Conservation (phyloP, 78 protist species). For the Monosiga brevicollis region DNA sequence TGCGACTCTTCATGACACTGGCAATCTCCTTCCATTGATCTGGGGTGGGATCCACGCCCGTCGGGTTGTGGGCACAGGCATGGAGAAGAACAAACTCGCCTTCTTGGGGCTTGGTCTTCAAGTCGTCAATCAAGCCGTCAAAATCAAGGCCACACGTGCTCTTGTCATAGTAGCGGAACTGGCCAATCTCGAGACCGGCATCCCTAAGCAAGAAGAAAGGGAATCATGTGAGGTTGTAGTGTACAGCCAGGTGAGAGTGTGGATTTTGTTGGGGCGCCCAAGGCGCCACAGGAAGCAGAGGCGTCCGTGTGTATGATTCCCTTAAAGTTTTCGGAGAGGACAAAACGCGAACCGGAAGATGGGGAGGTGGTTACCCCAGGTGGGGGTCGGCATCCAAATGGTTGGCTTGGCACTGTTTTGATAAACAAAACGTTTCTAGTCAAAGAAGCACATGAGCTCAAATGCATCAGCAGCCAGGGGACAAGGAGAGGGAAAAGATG, state of each 20-base stretch:
- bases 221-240: too few relatives aligned
- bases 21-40: constrained; percentile 86
- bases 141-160: constrained; percentile 58
- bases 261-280: too few relatives aligned
- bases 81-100: constrained; percentile 81
- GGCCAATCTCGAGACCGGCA: too few relatives aligned
- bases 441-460: too few relatives aligned
- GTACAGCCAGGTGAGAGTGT: too few relatives aligned
- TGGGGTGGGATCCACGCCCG: constrained; percentile 94
- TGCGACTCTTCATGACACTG: constrained; percentile 18
- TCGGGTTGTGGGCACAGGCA: constrained; percentile 99
- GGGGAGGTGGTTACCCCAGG: constrained; percentile 91
- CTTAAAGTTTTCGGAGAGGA: too few relatives aligned
- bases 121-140: constrained; percentile 72
- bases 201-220: too few relatives aligned
- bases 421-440: too few relatives aligned
- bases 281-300: too few relatives aligned
- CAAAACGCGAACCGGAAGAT: constrained; percentile 38
- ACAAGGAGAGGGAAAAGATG: too few relatives aligned
- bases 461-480: too few relatives aligned
- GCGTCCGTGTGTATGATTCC: too few relatives aligned
- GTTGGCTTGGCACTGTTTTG: constrained; percentile 6
- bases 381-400: constrained; percentile 84
- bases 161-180: constrained; percentile 65
- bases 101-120: constrained; percentile 38